These are phyloP conservation scores for Fusarium abutilonis DNA, from an alignment of 2,329 filamentous ascomycete species.

Conservation along the genomic window DNA sequence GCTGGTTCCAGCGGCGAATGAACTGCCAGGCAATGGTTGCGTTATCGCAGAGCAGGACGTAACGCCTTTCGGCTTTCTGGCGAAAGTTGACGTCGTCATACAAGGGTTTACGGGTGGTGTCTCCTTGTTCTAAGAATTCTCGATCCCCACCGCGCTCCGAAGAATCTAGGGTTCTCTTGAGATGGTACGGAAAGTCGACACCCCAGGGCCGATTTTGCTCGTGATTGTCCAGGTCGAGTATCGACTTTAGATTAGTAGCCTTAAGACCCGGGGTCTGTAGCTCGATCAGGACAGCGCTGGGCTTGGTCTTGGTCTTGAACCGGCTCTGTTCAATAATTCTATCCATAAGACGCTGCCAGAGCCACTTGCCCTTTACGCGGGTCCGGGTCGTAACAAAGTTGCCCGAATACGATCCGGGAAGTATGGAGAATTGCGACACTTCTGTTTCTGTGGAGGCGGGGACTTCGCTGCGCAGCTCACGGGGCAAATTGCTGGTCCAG, in stretches of 20 bases:
- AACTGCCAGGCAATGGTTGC: conserved; percentile 52
- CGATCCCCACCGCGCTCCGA: background rate
- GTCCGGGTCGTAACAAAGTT: conserved; percentile 21
- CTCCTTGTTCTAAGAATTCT: background rate
- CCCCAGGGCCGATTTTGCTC: conserved; percentile 28
- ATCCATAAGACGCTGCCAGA: conserved; percentile 44
- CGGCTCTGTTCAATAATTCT: conserved; percentile 38
- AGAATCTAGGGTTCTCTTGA: conserved; percentile 13
- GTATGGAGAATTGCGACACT: conserved; percentile 46
- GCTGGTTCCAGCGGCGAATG: conserved; percentile 55
- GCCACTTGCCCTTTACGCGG: conserved; percentile 36
- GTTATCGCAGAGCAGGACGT: conserved; percentile 49
- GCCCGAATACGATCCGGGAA: conserved; percentile 40
- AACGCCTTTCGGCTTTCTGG: conserved; percentile 43
- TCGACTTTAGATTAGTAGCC: conserved; percentile 24
- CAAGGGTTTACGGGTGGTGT: conserved; percentile 15
- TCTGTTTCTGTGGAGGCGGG: conserved; percentile 33
- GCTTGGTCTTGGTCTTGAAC: conserved; percentile 35
- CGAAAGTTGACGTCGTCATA: conserved; percentile 27
- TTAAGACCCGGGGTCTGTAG: conserved; percentile 47
- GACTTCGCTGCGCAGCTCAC: conserved; percentile 36
- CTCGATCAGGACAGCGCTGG: conserved; percentile 47
- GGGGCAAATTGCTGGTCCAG: conserved; percentile 46
- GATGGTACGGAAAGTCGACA: conserved; percentile 22
- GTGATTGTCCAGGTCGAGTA: conserved; percentile 26